A percentile compares a stretch with the other conserved stretches of the same genome.
phyloP scores from a whole-genome alignment of 1,284 basidiomycete species.

The Naganishia cerealis region DNA sequence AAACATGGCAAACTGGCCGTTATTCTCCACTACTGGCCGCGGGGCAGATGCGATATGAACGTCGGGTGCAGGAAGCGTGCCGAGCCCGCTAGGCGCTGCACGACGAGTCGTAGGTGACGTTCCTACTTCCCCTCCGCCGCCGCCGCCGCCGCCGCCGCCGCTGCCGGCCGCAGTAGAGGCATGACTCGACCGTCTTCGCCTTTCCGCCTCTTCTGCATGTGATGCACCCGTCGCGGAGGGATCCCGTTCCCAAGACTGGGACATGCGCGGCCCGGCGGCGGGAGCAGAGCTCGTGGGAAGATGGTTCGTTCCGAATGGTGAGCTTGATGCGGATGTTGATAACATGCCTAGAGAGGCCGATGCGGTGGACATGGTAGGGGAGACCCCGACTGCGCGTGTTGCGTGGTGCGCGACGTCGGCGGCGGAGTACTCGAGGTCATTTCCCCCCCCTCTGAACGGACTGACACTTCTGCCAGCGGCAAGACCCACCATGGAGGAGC shows the following conservation, averaged over 20 bases:
- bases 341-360: background rate
- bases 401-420: background rate
- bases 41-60: background rate
- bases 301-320: background rate
- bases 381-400: background rate
- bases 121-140: background rate
- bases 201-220: background rate
- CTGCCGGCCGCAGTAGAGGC: background rate
- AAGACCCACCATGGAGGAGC: background rate
- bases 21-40: background rate
- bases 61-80: background rate
- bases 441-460: conserved; percentile 2
- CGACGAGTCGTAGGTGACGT: conserved; percentile 5
- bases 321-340: background rate
- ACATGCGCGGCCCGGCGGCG: background rate
- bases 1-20: background rate
- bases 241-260: background rate
- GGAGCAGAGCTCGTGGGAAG: too few species aligned
- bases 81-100: conserved; percentile 1
- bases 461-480: conserved; percentile 2
- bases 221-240: background rate
- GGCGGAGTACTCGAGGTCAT: background rate
- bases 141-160: background rate
- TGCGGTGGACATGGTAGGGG: background rate
- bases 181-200: conserved; percentile 1